A percentile compares a stretch with the other conserved stretches of the same genome.
Evolutionary conservation across 345 rosid genomes (phyloP).

Genomic region (Geranium rotundifolium): DNA sequence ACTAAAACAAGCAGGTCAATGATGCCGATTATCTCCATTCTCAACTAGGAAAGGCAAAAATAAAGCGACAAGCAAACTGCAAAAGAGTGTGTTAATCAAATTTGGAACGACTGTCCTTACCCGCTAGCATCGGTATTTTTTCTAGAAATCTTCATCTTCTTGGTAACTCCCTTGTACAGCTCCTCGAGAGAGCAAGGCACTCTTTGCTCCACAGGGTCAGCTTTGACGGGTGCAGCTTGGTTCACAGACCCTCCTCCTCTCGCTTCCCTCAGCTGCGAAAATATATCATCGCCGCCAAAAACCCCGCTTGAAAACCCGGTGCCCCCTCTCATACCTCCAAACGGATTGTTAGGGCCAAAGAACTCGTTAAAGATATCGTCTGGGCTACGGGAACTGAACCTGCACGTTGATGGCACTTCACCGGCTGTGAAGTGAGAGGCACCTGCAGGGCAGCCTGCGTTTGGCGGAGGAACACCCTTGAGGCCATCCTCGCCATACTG

Average conservation of each 20-base stretch:
- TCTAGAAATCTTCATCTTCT: conserved; percentile 86
- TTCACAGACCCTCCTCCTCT: conserved; percentile 27
- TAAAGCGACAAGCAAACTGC: background rate
- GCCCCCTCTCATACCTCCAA: conserved; percentile 37
- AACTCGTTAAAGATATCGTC: conserved; percentile 67
- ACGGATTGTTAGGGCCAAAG: conserved; percentile 50
- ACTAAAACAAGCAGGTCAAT: background rate
- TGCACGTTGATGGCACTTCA: conserved; percentile 44
- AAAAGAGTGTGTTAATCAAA: background rate
- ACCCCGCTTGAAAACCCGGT: conserved; percentile 39
- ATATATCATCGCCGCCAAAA: conserved; percentile 64
- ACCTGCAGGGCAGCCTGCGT: conserved; percentile 45
- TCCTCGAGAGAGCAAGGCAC: conserved; percentile 69
- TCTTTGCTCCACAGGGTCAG: conserved; percentile 40
- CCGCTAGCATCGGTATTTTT: conserved; percentile 57
- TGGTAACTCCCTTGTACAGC: conserved; percentile 56
- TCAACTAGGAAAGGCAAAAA: background rate
- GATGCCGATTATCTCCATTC: background rate
- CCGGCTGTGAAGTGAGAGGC: conserved; percentile 67
- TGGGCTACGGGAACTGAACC: conserved; percentile 62
- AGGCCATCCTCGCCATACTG: conserved; percentile 85
- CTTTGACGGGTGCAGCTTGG: conserved; percentile 33
- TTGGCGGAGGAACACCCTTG: conserved; percentile 67
- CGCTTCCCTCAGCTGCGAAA: conserved; percentile 34
- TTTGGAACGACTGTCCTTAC: conserved; percentile 22